phyloP scores from a whole-genome alignment of 805 yeast species.

The Priceomyces fermenticarens region DNA sequence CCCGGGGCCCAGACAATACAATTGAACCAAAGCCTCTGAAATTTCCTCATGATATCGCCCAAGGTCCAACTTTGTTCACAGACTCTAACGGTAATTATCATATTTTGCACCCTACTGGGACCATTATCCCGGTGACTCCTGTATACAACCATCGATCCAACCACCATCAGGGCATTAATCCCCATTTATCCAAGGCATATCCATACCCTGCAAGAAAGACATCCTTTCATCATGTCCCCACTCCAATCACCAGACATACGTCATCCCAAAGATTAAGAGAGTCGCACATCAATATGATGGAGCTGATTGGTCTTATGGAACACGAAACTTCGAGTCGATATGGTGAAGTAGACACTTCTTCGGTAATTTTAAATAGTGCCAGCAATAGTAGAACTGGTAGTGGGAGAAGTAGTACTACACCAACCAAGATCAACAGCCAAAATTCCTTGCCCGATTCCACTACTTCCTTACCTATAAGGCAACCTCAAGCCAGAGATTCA shows the following conservation, averaged over 20 bases:
- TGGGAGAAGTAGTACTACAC: conserved; percentile 4
- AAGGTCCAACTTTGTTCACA: conserved; percentile 1
- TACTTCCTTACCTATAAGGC: too few relatives aligned
- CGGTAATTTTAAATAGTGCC: conserved; percentile 13
- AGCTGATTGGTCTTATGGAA: conserved; percentile 14
- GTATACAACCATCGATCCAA: not conserved
- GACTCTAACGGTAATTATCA: conserved; percentile 9
- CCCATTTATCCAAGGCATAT: not conserved
- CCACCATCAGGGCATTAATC: not conserved
- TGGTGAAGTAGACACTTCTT: conserved; percentile 21
- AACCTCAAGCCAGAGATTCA: too few relatives aligned
- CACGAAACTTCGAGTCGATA: conserved; percentile 15
- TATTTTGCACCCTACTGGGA: conserved; percentile 11
- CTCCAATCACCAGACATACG: conserved; percentile 14
- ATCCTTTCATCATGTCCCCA: conserved; percentile 17
- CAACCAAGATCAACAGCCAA: conserved; percentile 1
- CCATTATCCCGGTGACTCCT: conserved; percentile 4
- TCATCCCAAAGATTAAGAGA: conserved; percentile 12
- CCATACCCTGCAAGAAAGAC: conserved; percentile 5
- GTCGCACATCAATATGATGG: conserved; percentile 22
- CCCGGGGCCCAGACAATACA: not conserved
- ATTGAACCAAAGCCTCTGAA: too few relatives aligned
- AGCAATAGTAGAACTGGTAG: conserved; percentile 11
- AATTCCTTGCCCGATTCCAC: too few relatives aligned
- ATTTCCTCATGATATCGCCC: not conserved